phyloP scores from a whole-genome alignment of 164 flowering plant species.

The Macadamia integrifolia region DNA sequence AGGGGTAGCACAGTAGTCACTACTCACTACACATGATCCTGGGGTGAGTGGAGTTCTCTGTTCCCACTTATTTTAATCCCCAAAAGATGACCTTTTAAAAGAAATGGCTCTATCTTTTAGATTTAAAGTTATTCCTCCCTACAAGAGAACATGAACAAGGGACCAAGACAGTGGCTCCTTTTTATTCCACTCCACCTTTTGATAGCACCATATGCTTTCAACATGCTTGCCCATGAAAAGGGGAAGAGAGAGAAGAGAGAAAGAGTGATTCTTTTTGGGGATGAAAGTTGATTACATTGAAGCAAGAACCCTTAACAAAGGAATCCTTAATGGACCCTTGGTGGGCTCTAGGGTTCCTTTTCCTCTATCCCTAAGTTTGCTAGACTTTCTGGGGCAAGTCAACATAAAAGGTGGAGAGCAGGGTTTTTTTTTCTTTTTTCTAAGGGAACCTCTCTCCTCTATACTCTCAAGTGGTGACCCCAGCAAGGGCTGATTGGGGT shows the following conservation, averaged over 20 bases:
- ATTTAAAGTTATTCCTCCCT: slow-evolving; percentile 39
- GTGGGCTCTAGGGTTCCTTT: slow-evolving; percentile 3
- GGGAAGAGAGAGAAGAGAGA: background rate
- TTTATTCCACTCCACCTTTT: slow-evolving; percentile 30
- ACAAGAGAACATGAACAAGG: slow-evolving; percentile 36
- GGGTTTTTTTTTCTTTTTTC: background rate
- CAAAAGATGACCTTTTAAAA: slow-evolving; percentile 29
- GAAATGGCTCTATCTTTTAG: slow-evolving; percentile 27
- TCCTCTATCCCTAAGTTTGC: slow-evolving; percentile 3
- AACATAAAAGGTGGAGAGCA: slow-evolving; percentile 1
- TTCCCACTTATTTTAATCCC: slow-evolving; percentile 24
- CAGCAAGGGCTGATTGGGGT: background rate
- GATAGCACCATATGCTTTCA: slow-evolving; percentile 21
- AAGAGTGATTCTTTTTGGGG: background rate
- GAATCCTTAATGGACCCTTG: background rate
- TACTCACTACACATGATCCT: slow-evolving; percentile 5
- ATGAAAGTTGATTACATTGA: background rate
- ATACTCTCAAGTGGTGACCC: background rate
- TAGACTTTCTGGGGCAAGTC: slow-evolving; percentile 5
- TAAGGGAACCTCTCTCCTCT: background rate
- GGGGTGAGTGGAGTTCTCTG: slow-evolving; percentile 21
- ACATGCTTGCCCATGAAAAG: slow-evolving; percentile 1
- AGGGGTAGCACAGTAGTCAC: too few relatives aligned
- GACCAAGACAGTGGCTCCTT: slow-evolving; percentile 34
- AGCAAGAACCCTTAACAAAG: background rate